Percentiles rank a stretch among this genome's conserved stretches.
These are phyloP conservation scores for Globisporangium uncinulatum DNA, from an alignment of 352 stramenopile genomes.

Conservation along the genomic window DNA sequence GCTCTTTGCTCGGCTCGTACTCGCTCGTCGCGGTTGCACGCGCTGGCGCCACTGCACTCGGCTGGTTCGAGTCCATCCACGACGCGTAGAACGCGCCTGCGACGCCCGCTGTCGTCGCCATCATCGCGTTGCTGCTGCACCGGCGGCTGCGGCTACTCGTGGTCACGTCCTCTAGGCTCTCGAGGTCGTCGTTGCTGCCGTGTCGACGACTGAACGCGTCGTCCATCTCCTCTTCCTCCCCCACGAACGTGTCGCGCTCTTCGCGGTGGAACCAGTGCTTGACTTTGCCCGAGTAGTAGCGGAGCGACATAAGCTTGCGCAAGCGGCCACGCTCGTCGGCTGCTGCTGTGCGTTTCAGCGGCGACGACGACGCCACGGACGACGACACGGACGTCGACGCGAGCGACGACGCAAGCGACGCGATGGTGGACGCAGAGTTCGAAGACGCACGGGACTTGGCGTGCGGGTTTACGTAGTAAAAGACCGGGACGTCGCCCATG, in stretches of 20 bases:
- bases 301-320: conserved; percentile 56
- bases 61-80: conserved; percentile 13
- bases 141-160: no score
- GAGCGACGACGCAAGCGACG: background rate
- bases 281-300: conserved; percentile 50
- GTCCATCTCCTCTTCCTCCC: conserved; percentile 52
- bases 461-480: background rate
- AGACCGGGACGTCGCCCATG: background rate
- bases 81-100: conserved; percentile 13
- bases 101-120: background rate
- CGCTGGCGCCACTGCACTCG: conserved; percentile 16
- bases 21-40: conserved; percentile 9
- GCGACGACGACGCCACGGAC: background rate
- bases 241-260: conserved; percentile 51
- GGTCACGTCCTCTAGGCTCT: no score
- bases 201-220: conserved; percentile 20
- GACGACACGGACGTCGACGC: background rate
- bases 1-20: conserved; percentile 62
- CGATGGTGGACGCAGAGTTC: background rate
- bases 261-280: conserved; percentile 45
- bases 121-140: conserved; percentile 21
- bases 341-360: conserved; percentile 3
- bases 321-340: conserved; percentile 32
- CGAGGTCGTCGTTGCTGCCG: no score
- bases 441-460: background rate